Evolutionary conservation across 139 green algal genomes (phyloP).

Genomic region (Ettlia oleoabundans): DNA sequence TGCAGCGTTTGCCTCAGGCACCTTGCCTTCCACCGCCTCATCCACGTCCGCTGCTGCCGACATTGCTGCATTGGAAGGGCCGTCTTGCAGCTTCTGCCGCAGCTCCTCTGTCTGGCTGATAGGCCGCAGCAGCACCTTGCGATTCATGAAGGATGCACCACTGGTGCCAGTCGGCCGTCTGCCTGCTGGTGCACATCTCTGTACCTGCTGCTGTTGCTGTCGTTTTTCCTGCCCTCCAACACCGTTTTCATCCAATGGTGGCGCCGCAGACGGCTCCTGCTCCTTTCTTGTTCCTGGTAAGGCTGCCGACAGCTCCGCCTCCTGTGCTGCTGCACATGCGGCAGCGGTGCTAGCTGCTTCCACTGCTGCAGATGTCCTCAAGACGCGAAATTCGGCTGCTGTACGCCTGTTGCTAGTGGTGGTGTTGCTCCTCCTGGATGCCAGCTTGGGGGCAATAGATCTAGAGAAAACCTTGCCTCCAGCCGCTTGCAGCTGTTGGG

Average conservation of each 20-base stretch:
- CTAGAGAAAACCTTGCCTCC: background rate
- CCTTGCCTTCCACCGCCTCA: no score
- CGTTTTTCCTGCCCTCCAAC: background rate
- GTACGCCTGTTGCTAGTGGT: no score
- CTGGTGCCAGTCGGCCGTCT: background rate
- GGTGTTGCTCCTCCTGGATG: no score
- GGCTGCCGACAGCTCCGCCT: background rate
- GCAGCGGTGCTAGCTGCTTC: background rate
- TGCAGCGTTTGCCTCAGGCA: no score
- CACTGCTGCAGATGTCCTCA: conserved; percentile 9
- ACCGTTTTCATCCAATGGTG: background rate
- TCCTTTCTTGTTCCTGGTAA: no score
- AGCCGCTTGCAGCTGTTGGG: background rate
- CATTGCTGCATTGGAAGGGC: background rate
- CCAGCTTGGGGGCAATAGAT: no score
- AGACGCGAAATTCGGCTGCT: no score
- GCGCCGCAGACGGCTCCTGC: no score
- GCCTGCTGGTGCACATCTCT: no score
- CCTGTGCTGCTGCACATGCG: background rate
- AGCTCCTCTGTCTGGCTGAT: background rate
- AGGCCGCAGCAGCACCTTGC: background rate
- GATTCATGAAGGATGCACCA: conserved; percentile 8
- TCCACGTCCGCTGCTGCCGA: background rate
- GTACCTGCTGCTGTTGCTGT: background rate
- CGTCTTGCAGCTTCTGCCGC: background rate